Base-by-base conservation (phyloP, 1,284 basidiomycete species). In the Xerocomus nothofagi region DNA sequence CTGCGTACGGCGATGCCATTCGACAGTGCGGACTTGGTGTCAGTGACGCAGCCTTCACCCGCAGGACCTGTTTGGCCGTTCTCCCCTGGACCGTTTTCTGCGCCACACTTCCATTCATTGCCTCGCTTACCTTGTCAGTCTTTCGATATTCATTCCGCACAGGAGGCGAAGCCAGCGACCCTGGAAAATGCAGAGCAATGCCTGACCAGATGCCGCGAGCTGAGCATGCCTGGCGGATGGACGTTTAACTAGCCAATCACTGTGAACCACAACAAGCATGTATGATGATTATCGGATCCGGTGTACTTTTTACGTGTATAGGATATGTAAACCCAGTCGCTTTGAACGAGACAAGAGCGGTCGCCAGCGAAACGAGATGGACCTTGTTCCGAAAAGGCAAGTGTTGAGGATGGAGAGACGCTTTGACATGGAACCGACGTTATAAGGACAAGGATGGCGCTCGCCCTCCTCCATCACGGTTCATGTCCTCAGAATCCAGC, bases 201-300 rank as follows among this genome's bases (percentile, higher is more conserved):
- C 26, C 15, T 51, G 36, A 17, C 17, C 18, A 51, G 45, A 49
- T 54, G 47, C 33, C 45, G 58, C 43, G 68, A 72, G 50, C 49
- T 55, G 48, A 64, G 66, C 46, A 72, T 73, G 69, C 71, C 69
- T 39, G 68, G 70, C 14, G 66, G 63, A 43, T 73, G 71, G 70
- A 61, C 57, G 15, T 62, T 60, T 37, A 44, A 24, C 38, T 68
- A 52, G 47, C 42, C 42, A 33, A 34, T 30, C 33, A 17, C 17
- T 12, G 43, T 26, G 40, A 15, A 41, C 39, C 10, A 47, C 24
- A 26, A 26, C 18, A 40, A 45, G 20, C 49, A 37, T 63, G 59
- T 63, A 50, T n/a, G n/a, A n/a, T n/a, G 31, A 45, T 20, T 34
- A 44, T 9, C n/a, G n/a, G 24, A 40, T 2, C 34, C 12, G 37